Percentiles rank a stretch among this genome's conserved stretches.
Conservation (phyloP, 1,284 basidiomycete genomes). For the Malassezia psittaci region DNA sequence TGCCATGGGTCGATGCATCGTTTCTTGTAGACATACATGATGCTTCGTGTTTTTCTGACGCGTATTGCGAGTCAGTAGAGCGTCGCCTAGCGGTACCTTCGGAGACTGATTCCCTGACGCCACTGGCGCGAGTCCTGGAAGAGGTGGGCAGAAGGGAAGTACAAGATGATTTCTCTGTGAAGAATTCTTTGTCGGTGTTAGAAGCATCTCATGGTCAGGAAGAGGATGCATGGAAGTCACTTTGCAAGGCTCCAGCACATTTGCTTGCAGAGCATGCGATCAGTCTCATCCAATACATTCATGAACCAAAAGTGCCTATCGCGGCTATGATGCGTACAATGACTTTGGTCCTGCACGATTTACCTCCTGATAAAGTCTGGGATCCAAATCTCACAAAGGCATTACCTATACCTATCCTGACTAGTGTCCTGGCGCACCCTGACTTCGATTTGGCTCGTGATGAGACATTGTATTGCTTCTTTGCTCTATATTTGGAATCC, state of each 20-base stretch:
- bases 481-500: constrained; percentile 27
- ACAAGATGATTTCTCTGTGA: no score
- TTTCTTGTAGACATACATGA: not conserved
- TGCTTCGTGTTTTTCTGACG: not conserved
- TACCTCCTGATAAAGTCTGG: not conserved
- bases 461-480: constrained; percentile 22
- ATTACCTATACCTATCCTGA: constrained; percentile 19
- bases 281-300: not conserved
- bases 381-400: not conserved
- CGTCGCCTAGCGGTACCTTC: not conserved
- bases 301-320: not conserved
- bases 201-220: not conserved
- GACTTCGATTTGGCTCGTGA: constrained; percentile 12
- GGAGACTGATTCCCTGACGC: not conserved
- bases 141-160: no score
- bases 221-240: not conserved
- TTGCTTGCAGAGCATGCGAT: no score
- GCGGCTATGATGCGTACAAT: not conserved
- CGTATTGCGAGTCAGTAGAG: not conserved
- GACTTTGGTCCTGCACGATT: not conserved
- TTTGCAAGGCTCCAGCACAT: not conserved
- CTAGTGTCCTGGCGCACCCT: constrained; percentile 34
- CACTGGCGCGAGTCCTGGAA: no score
- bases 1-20: constrained; percentile 7
- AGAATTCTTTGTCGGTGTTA: not conserved